phyloP scores from a whole-genome alignment of 1,284 basidiomycete species.

The Ganoderma resinaceum region DNA sequence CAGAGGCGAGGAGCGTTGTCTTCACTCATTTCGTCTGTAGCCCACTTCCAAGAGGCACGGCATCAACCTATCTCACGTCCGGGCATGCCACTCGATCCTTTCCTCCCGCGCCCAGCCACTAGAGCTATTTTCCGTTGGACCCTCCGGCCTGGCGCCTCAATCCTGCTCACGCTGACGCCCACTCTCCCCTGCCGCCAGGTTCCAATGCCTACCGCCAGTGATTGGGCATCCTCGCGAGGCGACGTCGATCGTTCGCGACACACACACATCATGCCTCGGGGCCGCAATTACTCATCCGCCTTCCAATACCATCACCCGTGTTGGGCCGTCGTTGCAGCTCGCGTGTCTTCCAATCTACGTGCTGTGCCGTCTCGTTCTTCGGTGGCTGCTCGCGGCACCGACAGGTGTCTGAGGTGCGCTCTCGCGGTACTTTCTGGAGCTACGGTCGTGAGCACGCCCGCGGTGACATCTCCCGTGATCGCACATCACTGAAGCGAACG shows the following conservation, averaged over 20 bases:
- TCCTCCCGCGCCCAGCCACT: neutral
- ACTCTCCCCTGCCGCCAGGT: neutral
- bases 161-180: neutral
- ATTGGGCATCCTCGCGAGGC: no score
- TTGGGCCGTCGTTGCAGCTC: constrained; percentile 7
- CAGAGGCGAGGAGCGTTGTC: neutral
- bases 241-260: no score
- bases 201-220: no score
- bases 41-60: neutral
- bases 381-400: constrained; percentile 13
- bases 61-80: neutral
- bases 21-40: neutral
- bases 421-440: constrained; percentile 1
- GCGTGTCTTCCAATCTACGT: constrained; percentile 6
- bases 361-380: constrained; percentile 7
- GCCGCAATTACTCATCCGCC: constrained; percentile 7
- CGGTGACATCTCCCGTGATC: neutral
- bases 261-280: no score
- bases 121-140: neutral
- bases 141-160: neutral
- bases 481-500: neutral
- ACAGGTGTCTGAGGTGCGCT: neutral
- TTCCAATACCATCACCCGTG: constrained; percentile 1
- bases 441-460: neutral
- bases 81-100: neutral